Evolutionary conservation across 2,329 filamentous ascomycete genomes (phyloP), one percentile per base, ranked within the genome.

Genomic region (Tolypocladium cylindrosporum): DNA sequence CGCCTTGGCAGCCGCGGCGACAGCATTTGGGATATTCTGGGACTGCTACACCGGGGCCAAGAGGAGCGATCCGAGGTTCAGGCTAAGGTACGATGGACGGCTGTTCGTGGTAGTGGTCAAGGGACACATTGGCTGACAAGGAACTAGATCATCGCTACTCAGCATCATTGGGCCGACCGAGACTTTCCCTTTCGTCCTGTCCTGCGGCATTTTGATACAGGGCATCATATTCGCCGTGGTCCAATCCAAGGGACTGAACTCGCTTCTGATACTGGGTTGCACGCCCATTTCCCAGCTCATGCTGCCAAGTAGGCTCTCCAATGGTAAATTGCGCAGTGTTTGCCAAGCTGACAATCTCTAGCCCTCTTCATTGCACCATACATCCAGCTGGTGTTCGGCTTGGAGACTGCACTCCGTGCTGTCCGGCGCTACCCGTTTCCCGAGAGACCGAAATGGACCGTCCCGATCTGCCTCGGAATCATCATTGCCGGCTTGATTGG

Each of bases 291-390:
- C 83, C 7, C 79, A 84, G 64, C 71, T 83, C 40, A 80, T 85
- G 78, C 77, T 85, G 63, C 82, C 83, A 66, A 81, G 84, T 85
- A 74, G 58, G 74, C 31, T 3, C n/a, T 3, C 37, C 11, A 7
- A 40, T 5, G 36, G 13, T 4, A 19, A 45, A 4, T 13, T 27
- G 48, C 6, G 6, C 21, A n/a, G 39, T 14, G 36, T 19, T 3
- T 19, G 19, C 19, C 24, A 40, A 36, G 21, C 24, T 56, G 13
- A 54, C 31, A 37, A 21, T 16, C n/a, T 9, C 36, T 58, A 88
- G 87, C 83, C 9, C 76, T 88, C 41, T 88, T 89, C 64, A 77
- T 89, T 56, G 79, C 84, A 10, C 86, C 86, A 34, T 87, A 80
- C 61, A 79, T 85, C 39, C 86, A 88, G 62, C 66, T 88, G 24